Evolutionary conservation across 352 stramenopile genomes (phyloP).

Genomic region (Aphanomyces euteiches): DNA sequence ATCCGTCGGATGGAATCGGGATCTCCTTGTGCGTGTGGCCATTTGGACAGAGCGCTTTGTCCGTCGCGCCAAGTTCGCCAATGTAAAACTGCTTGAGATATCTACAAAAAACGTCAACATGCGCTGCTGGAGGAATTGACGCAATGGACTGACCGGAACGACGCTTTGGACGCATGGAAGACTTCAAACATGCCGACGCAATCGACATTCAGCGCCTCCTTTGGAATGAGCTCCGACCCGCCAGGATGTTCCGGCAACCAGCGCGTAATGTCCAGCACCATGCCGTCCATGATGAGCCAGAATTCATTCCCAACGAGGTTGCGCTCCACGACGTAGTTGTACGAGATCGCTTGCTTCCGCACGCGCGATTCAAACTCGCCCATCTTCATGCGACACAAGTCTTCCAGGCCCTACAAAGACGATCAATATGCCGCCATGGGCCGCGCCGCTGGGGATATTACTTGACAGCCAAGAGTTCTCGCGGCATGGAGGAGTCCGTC

Average conservation of each 20-base stretch:
- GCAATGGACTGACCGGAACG: constrained; percentile 47
- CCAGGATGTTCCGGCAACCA: constrained; percentile 86
- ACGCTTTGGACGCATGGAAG: constrained; percentile 88
- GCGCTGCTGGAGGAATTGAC: neutral
- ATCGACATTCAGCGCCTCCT: constrained; percentile 85
- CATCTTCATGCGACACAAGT: constrained; percentile 67
- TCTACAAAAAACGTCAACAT: constrained; percentile 1
- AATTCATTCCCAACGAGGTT: constrained; percentile 66
- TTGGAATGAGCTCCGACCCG: constrained; percentile 75
- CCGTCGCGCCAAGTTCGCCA: constrained; percentile 67
- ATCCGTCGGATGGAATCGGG: constrained; percentile 49
- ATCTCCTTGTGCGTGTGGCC: constrained; percentile 36
- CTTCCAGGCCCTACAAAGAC: constrained; percentile 46
- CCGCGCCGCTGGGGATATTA: constrained; percentile 23
- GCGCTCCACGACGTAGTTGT: constrained; percentile 68
- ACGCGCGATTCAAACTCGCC: constrained; percentile 81
- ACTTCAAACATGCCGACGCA: constrained; percentile 90
- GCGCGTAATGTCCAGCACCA: constrained; percentile 85
- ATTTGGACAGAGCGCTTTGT: constrained; percentile 51
- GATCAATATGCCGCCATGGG: no score
- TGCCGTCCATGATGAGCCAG: constrained; percentile 84
- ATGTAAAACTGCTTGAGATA: constrained; percentile 92
- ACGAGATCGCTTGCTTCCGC: constrained; percentile 72
- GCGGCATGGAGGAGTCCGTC: constrained; percentile 68
- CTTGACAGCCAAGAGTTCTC: constrained; percentile 59